Evolutionary conservation across 2,329 filamentous ascomycete species (phyloP).

Genomic region (Aspergillus texensis): DNA sequence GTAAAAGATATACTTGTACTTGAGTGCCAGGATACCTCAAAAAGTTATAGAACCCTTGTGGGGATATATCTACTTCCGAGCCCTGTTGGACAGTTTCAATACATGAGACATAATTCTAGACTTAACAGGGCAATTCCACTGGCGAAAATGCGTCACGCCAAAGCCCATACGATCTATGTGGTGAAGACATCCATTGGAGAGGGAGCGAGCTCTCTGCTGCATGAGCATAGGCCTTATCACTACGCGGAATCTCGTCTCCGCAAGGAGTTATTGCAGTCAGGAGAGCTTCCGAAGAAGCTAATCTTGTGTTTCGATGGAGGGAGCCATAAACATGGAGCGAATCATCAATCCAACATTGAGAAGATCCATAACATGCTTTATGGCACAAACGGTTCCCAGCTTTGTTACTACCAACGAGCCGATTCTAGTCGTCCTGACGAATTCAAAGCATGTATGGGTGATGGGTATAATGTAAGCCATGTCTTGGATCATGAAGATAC

Average conservation of each 20-base stretch:
- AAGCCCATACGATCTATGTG: neutral
- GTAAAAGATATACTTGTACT: neutral
- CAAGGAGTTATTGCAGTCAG: neutral
- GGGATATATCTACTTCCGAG: neutral
- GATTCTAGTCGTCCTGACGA: neutral
- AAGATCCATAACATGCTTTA: neutral
- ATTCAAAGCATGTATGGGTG: neutral
- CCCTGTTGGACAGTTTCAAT: neutral
- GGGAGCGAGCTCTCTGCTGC: neutral
- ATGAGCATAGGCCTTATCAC: neutral
- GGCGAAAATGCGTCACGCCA: neutral
- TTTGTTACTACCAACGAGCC: neutral
- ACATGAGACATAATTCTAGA: neutral
- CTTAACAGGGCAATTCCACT: neutral
- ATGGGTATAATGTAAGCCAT: neutral
- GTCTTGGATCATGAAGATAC: neutral
- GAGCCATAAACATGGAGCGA: neutral
- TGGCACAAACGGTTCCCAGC: neutral
- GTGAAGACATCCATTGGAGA: neutral
- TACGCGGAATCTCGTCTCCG: neutral
- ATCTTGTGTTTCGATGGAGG: neutral
- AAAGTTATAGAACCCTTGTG: neutral
- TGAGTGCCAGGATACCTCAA: neutral
- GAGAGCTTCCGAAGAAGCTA: neutral
- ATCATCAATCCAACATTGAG: neutral